Evolutionary conservation across 2,329 filamentous ascomycete species (phyloP), one percentile per base, ranked within the genome.

Genomic region (Phoma herbarum): DNA sequence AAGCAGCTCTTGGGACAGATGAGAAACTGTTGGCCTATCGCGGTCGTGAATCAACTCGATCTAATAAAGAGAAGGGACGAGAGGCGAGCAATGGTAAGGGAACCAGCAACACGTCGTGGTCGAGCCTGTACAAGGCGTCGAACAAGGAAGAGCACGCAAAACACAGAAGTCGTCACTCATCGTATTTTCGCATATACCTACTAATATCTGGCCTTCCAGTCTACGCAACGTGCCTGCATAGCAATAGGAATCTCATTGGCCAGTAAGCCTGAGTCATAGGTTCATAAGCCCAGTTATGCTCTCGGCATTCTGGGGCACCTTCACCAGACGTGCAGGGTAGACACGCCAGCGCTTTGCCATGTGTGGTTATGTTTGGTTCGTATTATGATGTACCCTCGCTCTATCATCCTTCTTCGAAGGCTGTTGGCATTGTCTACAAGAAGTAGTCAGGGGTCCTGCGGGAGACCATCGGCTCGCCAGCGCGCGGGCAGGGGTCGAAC

Each of bases 391-490:
- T 16, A 42, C 52, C 54, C 49, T 53, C 55, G 53, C 48, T 63
- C 60, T 62, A 54, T 58, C 37, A 64, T 51, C 60, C 63, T 67
- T 42, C 61, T 65, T 68, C 62, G 52, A 55, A 52, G 14, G 22
- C 37, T 25, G 39, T 42, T 28, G 28, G 44, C 28, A 10, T 55
- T 41, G 58, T 75, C 73, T 91, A 99, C 79, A 98, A 90, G 91
- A 99, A 99, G 85, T 99, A 99, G 80, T 99, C 94, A 56, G 94
- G 94, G 65, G 95, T 99, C 84, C 95, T 90, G 77, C 82, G 80
- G 44, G 95, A 98, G 65, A 99, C 95, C 95, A 98, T 98, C 23
- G 95, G 95, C 79, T 99, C 95, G 71, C 95, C 95, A 68, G 95
- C 94, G 80, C 95, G 88, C 57, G 95, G 95, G 85, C 95, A 98